A percentile compares a stretch with the other conserved stretches of the same genome.
phyloP scores from a whole-genome alignment of 305 asterid species.

The Ilex paraguariensis region DNA sequence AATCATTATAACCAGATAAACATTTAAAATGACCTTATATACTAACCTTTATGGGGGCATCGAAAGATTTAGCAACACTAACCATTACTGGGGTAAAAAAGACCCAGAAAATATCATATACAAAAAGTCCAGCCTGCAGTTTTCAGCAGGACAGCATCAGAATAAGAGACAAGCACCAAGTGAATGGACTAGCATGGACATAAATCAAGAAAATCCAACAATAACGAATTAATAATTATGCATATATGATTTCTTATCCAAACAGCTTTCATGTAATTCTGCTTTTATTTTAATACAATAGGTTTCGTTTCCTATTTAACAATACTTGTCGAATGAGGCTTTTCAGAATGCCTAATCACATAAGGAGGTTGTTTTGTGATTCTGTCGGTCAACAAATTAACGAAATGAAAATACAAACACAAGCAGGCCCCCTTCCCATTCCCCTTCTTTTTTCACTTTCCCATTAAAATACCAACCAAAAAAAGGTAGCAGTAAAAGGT shows the following conservation, averaged over 20 bases:
- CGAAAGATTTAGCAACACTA: slow-evolving; percentile 85
- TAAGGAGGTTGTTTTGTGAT: no score
- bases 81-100: slow-evolving; percentile 93
- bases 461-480: no score
- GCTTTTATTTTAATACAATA: no score
- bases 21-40: not conserved
- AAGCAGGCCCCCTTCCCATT: no score
- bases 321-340: no score
- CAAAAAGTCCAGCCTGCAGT: slow-evolving; percentile 79
- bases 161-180: not conserved
- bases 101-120: slow-evolving; percentile 90
- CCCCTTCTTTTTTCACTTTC: no score
- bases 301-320: no score
- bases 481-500: not conserved
- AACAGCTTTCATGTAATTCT: no score
- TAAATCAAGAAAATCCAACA: not conserved
- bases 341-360: no score
- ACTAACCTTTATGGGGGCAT: slow-evolving; percentile 82
- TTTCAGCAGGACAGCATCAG: slow-evolving; percentile 10
- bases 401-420: not conserved
- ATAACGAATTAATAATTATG: not conserved
- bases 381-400: not conserved
- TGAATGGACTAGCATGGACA: slow-evolving; percentile 2
- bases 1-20: not conserved
- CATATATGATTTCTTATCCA: no score